phyloP scores from a whole-genome alignment of 768 basidiomycete species.

The Strobilomyces echinocephalus region DNA sequence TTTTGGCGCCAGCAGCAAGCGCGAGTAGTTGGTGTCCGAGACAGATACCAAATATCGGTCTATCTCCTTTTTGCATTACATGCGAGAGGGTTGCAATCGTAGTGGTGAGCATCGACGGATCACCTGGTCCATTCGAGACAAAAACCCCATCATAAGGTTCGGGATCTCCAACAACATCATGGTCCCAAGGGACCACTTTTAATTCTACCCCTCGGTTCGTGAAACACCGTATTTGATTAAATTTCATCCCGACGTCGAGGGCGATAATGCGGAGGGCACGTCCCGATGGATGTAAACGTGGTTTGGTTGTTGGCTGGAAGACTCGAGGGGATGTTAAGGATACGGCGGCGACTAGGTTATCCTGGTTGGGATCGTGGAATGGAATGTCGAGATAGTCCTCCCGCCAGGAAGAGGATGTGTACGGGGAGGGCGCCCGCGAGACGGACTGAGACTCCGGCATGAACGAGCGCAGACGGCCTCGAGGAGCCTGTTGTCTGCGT shows the following conservation, averaged over 20 bases:
- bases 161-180: constrained; percentile 75
- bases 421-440: constrained; percentile 52
- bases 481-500: constrained; percentile 45
- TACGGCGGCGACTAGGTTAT: constrained; percentile 88
- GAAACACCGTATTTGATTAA: constrained; percentile 98
- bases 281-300: constrained; percentile 70
- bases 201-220: constrained; percentile 86
- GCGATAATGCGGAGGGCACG: constrained; percentile 81
- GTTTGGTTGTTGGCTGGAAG: constrained; percentile 55
- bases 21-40: constrained; percentile 96
- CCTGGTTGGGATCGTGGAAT: constrained; percentile 82
- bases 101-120: constrained; percentile 76
- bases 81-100: constrained; percentile 67
- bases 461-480: constrained; percentile 33
- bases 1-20: constrained; percentile 87
- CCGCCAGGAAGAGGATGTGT: constrained; percentile 60
- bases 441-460: constrained; percentile 36
- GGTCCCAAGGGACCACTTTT: constrained; percentile 97
- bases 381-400: constrained; percentile 80
- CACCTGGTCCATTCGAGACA: constrained; percentile 96
- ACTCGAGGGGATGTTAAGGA: constrained; percentile 66
- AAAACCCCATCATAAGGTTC: constrained; percentile 94
- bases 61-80: constrained; percentile 67
- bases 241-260: constrained; percentile 99
- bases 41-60: constrained; percentile 97